Percentiles rank a stretch among this genome's conserved stretches.
Conservation (phyloP, 768 basidiomycete species). For the Pulveroboletus sp. region DNA sequence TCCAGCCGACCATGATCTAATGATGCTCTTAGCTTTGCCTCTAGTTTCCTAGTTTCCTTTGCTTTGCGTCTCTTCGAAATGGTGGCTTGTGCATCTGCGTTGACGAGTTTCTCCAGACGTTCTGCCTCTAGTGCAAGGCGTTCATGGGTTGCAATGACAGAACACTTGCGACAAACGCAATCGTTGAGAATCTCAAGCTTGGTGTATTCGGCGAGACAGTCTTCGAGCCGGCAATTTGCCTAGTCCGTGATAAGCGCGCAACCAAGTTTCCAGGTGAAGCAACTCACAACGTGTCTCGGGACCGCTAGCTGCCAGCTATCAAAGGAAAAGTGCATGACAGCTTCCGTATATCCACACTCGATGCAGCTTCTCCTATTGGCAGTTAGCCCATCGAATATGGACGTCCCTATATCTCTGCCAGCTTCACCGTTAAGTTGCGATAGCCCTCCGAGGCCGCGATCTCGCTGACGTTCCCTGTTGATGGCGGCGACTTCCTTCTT, state of each 20-base stretch:
- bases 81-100: slow-evolving; percentile 44
- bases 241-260: slow-evolving; percentile 26
- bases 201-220: slow-evolving; percentile 86
- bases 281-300: slow-evolving; percentile 58
- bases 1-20: slow-evolving; percentile 76
- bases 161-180: slow-evolving; percentile 90
- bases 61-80: slow-evolving; percentile 71
- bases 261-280: background rate
- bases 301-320: slow-evolving; percentile 81
- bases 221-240: slow-evolving; percentile 69
- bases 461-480: slow-evolving; percentile 63
- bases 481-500: slow-evolving; percentile 79
- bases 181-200: slow-evolving; percentile 84
- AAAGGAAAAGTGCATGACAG: slow-evolving; percentile 87
- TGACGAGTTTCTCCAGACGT: slow-evolving; percentile 40
- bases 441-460: slow-evolving; percentile 67
- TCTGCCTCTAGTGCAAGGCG: slow-evolving; percentile 62
- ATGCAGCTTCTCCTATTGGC: slow-evolving; percentile 87
- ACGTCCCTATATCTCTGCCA: slow-evolving; percentile 48
- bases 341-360: slow-evolving; percentile 89
- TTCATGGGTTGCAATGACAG: slow-evolving; percentile 70
- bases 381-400: slow-evolving; percentile 86
- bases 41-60: slow-evolving; percentile 66
- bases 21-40: slow-evolving; percentile 54
- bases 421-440: slow-evolving; percentile 24